Base-by-base conservation (phyloP, 176 grass and related monocot genomes). In the Themeda triandra region DNA sequence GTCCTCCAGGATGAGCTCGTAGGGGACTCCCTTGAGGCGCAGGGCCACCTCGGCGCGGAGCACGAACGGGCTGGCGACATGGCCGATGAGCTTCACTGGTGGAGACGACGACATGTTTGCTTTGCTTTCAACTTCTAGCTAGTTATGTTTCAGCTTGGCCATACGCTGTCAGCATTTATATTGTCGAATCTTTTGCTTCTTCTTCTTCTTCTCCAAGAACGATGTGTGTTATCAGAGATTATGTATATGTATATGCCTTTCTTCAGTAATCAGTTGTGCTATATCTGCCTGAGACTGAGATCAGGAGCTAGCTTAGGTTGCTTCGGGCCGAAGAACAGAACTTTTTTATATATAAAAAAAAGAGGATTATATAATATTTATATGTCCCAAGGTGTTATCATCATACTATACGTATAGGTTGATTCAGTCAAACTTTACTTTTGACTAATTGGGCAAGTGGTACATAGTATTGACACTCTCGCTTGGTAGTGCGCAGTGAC, bases 1-100 rank as follows among this genome's bases (percentile, higher is more conserved):
- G 48, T 91, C 79, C 28, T 94, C 92, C 0, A 13, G 56, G 32
- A 94, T 19, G 6, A 88, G 14, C 62, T 94, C 86, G 84, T 94
- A 91, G 0, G 79, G 48, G 1, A 88, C 88, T 0, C 74, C 92
- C 30, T 89, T 91, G 5, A 94, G 44, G 23, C 79, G 29, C 40
- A 94, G 73, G 8, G 86, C 83, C 0, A 23, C 80, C 79, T 60
- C 86, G 1, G 39, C 92, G 2, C 83, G 74, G 74, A 73, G 78
- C 37, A 18, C 51, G 14, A 71, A 88, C 3, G 89, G 92, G 75
- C 89, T 94, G 17, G 15, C 25, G 69, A 40, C 77, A 0, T 40
- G 1, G 36, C 83, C 83, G 42, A 94, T 45, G 12, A 94, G 36
- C 86, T 73, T 94, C 6, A 91, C 63, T 3, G 63, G 35, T 6